Base-by-base conservation (phyloP, 257 asterid species). In the Petunia axillaris region DNA sequence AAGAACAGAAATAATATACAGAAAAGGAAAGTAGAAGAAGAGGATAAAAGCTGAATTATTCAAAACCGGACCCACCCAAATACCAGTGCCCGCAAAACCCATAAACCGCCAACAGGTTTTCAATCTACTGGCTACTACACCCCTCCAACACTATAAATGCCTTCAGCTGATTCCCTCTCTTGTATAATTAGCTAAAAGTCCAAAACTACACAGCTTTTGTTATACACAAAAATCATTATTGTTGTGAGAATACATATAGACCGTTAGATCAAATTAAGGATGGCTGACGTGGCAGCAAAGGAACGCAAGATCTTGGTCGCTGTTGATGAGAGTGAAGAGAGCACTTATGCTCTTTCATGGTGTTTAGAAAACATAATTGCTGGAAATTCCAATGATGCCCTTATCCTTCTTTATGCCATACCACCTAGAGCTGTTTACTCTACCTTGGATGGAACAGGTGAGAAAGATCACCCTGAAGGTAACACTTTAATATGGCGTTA, bases 291-390 rank as follows among this genome's bases (percentile, higher is more conserved):
- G 52, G 86, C 81, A 65, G 91, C 79, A 79, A 80, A 77, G 60
- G 88, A 78, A 54, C 84, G 92, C 9, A 89, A 80, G 88, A 87
- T 93, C 54, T 82, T 93, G 83, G 90, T 90, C 14, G 97, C 94
- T 1, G 89, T 93, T 1, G 98, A 92, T 78, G 92, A 87, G 89
- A 85, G 98, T 8, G 92, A 90, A 0, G 98, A 93, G 83, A 90
- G 97, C 84, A 36, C 59, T 9, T 87, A 92, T 50, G 97, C 97
- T 0, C 90, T 93, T 59, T 81, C 92, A 50, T 92, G 98, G 98
- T 92, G 93, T 38, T 88, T 92, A 74, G 39, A 82, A 5, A 93
- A 89, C 82, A 55, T 90, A 10, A 36, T 89, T 7, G 2, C 64
- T 25, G 54, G 37, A 0, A 82, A 81, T 83, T 84, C 85, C 89